Base-by-base conservation (phyloP, 2,329 filamentous ascomycete genomes). In the Pleomassaria siparia region DNA sequence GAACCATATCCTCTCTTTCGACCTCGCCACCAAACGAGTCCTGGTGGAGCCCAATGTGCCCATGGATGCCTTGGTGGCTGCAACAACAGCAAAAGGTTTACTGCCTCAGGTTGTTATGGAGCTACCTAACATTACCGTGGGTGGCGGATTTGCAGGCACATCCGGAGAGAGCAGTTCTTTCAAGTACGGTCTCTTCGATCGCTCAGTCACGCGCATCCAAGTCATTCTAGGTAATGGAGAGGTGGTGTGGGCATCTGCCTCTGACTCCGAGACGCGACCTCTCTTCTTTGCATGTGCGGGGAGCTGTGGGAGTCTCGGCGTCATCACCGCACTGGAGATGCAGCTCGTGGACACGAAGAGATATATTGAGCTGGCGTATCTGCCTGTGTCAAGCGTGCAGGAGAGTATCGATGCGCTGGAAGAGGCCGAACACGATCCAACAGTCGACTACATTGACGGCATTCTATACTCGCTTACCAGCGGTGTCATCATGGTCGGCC, bases 31-130 rank as follows among this genome's bases (percentile, higher is more conserved):
- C 5, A 74, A 73, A 50, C 77, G 72, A 11, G 74, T 72, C 40
- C 58, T 82, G 0, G 84, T 87, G 1, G 84, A 88, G 59, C 84
- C 85, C 0, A 88, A 88, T 54, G 84, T 88, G 3, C 75, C 83
- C 0, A 88, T 88, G 84, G 84, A 86, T 49, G 71, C 72, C 0
- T 73, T 88, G 1, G 78, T 87, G 1, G 75, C 79, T 44, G 80
- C 77, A 1, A 83, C 83, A 0, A 57, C 84, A 39, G 64, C 70
- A 4, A 61, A 81, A 40, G 79, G 79, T 0, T 70, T 88, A 0
- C 67, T 88, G 1, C 84, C 80, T 1, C 80, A 79, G 0, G 83
- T 88, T 0, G 83, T 88, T 3, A 87, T 87, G 81, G 85, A 88
- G 57, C 85, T 88, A 41, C 84, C 84, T 0, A 83, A 83, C 0